These are phyloP conservation scores for Skeletonema tropicum DNA, from an alignment of 108 stramenopile species.

Conservation along the genomic window DNA sequence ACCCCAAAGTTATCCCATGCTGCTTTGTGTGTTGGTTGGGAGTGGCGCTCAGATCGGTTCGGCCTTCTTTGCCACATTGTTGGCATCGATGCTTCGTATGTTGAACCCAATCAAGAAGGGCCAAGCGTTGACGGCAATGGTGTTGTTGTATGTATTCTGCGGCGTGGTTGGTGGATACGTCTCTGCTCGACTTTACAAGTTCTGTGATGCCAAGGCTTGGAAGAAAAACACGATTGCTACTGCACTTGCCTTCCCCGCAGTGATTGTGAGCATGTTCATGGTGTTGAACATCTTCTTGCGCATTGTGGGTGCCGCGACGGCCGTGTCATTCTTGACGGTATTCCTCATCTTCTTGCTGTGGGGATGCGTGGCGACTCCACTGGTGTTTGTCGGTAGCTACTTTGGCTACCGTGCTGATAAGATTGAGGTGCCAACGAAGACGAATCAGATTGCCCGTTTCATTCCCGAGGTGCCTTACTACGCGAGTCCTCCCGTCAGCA, in stretches of 20 bases:
- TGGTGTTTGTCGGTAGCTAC: conserved; percentile 96
- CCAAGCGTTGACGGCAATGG: conserved; percentile 92
- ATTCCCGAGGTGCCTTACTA: conserved; percentile 93
- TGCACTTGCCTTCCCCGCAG: conserved; percentile 82
- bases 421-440: conserved; percentile 87
- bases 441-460: conserved; percentile 93
- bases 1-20: conserved; percentile 80
- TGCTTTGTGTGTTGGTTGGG: conserved; percentile 91
- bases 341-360: conserved; percentile 88
- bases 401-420: conserved; percentile 88
- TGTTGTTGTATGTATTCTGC: conserved; percentile 91
- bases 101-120: conserved; percentile 96
- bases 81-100: conserved; percentile 86
- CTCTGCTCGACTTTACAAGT: conserved; percentile 92
- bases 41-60: conserved; percentile 93
- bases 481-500: conserved; percentile 68
- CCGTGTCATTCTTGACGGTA: conserved; percentile 91
- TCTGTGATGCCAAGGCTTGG: conserved; percentile 86
- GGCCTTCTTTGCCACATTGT: conserved; percentile 79
- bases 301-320: conserved; percentile 89
- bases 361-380: conserved; percentile 90
- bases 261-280: conserved; percentile 84
- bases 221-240: conserved; percentile 83
- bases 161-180: conserved; percentile 93
- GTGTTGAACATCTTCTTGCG: conserved; percentile 86